Percentiles rank a stretch among this genome's conserved stretches.
phyloP scores from a whole-genome alignment of 352 stramenopile species.

The Phytopythium montanum region DNA sequence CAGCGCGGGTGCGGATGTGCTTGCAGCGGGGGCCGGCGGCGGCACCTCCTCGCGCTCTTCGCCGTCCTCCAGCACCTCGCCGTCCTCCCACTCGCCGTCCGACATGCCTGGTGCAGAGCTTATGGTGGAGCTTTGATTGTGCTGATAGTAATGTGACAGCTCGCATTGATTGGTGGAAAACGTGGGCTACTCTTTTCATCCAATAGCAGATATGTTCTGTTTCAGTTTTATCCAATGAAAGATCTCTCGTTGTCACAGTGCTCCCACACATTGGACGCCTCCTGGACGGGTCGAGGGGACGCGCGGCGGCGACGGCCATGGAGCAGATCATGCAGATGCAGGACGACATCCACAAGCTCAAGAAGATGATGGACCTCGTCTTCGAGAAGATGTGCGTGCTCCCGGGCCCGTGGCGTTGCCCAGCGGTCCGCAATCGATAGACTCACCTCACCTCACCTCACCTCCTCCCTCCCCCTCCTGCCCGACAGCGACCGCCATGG shows the following conservation, averaged over 20 bases:
- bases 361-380: slow-evolving; percentile 88
- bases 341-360: slow-evolving; percentile 90
- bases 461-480: not conserved
- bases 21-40: not conserved
- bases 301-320: slow-evolving; percentile 29
- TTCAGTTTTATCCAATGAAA: no score
- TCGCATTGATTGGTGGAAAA: not conserved
- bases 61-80: slow-evolving; percentile 70
- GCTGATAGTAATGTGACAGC: no score
- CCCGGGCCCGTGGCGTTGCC: no score
- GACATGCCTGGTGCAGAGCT: not conserved
- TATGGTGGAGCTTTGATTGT: no score
- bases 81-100: slow-evolving; percentile 58
- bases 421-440: not conserved
- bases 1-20: not conserved
- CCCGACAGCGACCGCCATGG: slow-evolving; percentile 67
- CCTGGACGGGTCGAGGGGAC: not conserved
- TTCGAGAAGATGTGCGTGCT: slow-evolving; percentile 79
- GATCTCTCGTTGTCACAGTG: no score
- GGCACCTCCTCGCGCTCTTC: slow-evolving; percentile 25
- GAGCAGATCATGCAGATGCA: slow-evolving; percentile 91
- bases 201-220: no score
- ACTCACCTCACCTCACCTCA: not conserved
- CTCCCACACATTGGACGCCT: no score
- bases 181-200: no score